Evolutionary conservation across 1,139 yeast genomes (phyloP).

Genomic region (Dujonia santamariae): DNA sequence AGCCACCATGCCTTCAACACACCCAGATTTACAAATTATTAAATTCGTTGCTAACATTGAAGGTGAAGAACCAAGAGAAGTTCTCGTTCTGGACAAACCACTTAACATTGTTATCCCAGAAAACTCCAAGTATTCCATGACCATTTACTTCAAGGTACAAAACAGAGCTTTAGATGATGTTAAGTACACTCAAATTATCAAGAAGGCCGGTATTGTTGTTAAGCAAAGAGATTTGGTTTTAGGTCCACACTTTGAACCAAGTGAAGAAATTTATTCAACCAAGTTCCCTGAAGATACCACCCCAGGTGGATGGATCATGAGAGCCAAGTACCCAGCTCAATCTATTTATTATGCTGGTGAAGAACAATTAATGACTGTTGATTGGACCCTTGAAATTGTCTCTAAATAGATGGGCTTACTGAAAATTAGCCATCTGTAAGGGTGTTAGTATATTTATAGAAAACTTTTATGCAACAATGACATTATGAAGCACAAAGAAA

Average conservation of each 20-base stretch:
- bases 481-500: too few relatives aligned
- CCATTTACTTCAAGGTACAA: slow-evolving; percentile 34
- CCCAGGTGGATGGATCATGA: slow-evolving; percentile 40
- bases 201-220: slow-evolving; percentile 37
- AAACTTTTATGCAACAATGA: too few relatives aligned
- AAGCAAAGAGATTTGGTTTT: slow-evolving; percentile 30
- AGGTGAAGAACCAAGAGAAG: slow-evolving; percentile 25
- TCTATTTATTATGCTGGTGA: slow-evolving; percentile 35
- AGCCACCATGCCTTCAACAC: slow-evolving; percentile 12
- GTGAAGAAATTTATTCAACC: slow-evolving; percentile 21
- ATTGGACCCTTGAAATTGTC: slow-evolving; percentile 36
- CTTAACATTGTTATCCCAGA: slow-evolving; percentile 37
- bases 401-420: too few relatives aligned
- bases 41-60: slow-evolving; percentile 31
- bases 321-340: slow-evolving; percentile 34
- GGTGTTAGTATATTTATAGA: too few relatives aligned
- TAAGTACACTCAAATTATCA: slow-evolving; percentile 36
- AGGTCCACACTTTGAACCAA: slow-evolving; percentile 29
- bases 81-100: slow-evolving; percentile 29
- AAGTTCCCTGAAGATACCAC: slow-evolving; percentile 36
- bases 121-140: slow-evolving; percentile 32
- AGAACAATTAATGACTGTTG: slow-evolving; percentile 23
- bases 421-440: too few relatives aligned
- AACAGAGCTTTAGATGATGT: slow-evolving; percentile 29
- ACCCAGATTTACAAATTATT: slow-evolving; percentile 33